Conservation (phyloP, 2,329 filamentous ascomycete species). For the Hymenotorrendiella dingleyae region DNA sequence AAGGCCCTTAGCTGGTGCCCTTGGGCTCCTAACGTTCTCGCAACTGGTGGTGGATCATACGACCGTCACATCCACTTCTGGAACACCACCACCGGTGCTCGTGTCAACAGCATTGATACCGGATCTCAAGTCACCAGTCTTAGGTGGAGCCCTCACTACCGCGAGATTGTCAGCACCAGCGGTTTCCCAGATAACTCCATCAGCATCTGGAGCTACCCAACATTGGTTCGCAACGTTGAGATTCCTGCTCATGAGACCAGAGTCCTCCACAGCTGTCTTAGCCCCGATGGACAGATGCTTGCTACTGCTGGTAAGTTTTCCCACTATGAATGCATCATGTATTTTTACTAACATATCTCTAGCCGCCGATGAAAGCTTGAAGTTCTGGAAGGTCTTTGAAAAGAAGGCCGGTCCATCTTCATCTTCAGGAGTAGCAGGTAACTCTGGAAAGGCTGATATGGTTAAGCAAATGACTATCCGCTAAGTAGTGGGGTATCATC, state of each 20-base stretch:
- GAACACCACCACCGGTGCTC: slow-evolving; percentile 96
- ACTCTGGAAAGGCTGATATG: slow-evolving; percentile 75
- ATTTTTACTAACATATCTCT: slow-evolving; percentile 25
- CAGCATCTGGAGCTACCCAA: slow-evolving; percentile 98
- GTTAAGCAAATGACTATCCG: slow-evolving; percentile 94
- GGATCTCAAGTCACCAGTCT: slow-evolving; percentile 95
- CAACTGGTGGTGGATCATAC: slow-evolving; percentile 92
- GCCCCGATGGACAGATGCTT: slow-evolving; percentile 95
- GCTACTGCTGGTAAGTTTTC: slow-evolving; percentile 70
- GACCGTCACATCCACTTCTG: slow-evolving; percentile 99
- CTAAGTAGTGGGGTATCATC: slow-evolving; percentile 39
- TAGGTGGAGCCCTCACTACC: slow-evolving; percentile 94
- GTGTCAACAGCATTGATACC: slow-evolving; percentile 98
- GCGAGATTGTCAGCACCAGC: slow-evolving; percentile 94
- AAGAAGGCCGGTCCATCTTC: slow-evolving; percentile 80
- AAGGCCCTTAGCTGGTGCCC: slow-evolving; percentile 99
- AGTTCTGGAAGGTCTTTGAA: slow-evolving; percentile 99
- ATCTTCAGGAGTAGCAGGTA: slow-evolving; percentile 57
- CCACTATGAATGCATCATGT: background rate
- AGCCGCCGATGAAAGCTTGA: slow-evolving; percentile 93
- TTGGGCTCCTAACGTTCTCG: slow-evolving; percentile 95
- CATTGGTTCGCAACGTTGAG: slow-evolving; percentile 93
- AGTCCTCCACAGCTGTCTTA: slow-evolving; percentile 93
- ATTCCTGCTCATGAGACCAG: slow-evolving; percentile 96
- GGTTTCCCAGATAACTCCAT: slow-evolving; percentile 99